phyloP scores from a whole-genome alignment of 768 basidiomycete species.

The Agrocybe pediades region DNA sequence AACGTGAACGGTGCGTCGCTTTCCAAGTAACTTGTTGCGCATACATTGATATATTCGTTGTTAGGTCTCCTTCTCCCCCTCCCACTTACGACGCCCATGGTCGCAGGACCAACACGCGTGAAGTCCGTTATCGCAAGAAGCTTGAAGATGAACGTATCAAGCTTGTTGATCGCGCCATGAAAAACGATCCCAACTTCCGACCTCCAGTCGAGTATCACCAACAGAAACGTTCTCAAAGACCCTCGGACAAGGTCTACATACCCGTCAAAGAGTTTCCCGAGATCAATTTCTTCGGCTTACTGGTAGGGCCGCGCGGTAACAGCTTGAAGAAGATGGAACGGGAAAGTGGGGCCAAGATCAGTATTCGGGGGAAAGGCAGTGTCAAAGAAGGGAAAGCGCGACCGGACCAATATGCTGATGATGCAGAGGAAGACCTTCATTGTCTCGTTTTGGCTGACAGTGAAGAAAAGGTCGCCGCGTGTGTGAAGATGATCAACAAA shows the following conservation, averaged over 20 bases:
- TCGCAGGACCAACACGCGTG: constrained; percentile 96
- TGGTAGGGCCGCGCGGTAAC: constrained; percentile 98
- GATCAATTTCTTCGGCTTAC: constrained; percentile 98
- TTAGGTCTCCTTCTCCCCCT: constrained; percentile 92
- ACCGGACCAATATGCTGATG: constrained; percentile 92
- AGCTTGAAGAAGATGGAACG: constrained; percentile 99
- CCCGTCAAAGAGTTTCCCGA: constrained; percentile 99
- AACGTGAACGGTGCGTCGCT: constrained; percentile 78
- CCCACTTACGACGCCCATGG: constrained; percentile 98
- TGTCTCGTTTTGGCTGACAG: constrained; percentile 94
- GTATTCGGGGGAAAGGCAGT: constrained; percentile 96
- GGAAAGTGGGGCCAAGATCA: constrained; percentile 97
- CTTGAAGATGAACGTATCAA: constrained; percentile 89
- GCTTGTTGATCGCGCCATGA: constrained; percentile 95
- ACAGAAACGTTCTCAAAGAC: constrained; percentile 90
- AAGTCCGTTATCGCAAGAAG: constrained; percentile 97
- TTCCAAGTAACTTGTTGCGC: constrained; percentile 14
- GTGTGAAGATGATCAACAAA: constrained; percentile 94
- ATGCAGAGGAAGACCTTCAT: constrained; percentile 98
- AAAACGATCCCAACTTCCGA: constrained; percentile 96
- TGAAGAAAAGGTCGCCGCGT: constrained; percentile 87
- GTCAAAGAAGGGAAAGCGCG: constrained; percentile 99
- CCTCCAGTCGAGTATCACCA: constrained; percentile 97
- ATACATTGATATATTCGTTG: constrained; percentile 24
- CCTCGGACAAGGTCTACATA: constrained; percentile 98